A percentile compares a stretch with the other conserved stretches of the same genome.
Conservation (phyloP, 306 rosid genomes). For the Datisca glomerata region DNA sequence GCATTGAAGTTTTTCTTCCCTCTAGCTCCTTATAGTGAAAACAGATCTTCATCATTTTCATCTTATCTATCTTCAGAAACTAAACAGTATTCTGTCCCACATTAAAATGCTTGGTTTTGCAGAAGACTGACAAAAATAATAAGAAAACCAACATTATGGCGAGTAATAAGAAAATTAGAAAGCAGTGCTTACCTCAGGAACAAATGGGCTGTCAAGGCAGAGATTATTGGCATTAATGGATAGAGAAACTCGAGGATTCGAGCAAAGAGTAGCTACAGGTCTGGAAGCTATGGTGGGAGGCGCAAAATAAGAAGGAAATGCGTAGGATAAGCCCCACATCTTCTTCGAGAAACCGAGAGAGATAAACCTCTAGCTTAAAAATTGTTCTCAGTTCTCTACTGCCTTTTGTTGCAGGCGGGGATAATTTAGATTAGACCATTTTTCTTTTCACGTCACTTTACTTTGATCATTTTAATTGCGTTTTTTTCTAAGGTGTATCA, state of each 20-base stretch:
- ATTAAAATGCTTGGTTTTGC: not conserved
- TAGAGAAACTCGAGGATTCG: constrained; percentile 21
- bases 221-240: constrained; percentile 14
- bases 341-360: not conserved
- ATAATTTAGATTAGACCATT: too few species aligned
- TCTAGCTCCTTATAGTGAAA: too few species aligned
- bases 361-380: not conserved
- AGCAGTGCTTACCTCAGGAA: constrained; percentile 40
- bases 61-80: not conserved
- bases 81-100: not conserved
- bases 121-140: not conserved
- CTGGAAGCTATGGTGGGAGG: constrained; percentile 21
- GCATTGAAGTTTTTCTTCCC: too few species aligned
- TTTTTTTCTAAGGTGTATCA: too few species aligned
- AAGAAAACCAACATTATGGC: not conserved
- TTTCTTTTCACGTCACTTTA: too few species aligned
- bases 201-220: constrained; percentile 37
- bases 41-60: too few species aligned
- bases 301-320: constrained; percentile 32
- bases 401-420: too few species aligned
- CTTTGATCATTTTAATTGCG: too few species aligned
- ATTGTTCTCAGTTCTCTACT: too few species aligned
- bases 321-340: constrained; percentile 37
- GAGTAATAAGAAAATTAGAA: not conserved
- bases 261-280: constrained; percentile 19